Conservation (phyloP, 257 asterid genomes). For the Jacaranda mimosifolia region DNA sequence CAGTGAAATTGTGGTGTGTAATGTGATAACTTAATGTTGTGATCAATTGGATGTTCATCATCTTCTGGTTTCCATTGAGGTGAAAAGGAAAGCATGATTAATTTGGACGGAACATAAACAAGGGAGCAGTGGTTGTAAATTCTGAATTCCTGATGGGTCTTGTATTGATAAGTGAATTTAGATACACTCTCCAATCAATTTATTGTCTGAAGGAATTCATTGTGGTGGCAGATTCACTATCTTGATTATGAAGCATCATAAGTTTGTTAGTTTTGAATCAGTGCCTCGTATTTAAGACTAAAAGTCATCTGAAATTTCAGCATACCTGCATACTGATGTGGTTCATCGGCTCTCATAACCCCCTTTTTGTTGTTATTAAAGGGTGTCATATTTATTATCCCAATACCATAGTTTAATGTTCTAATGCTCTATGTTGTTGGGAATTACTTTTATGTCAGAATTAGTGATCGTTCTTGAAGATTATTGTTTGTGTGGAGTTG, state of each 20-base stretch:
- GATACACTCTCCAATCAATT: too few relatives aligned
- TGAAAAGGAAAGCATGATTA: background rate
- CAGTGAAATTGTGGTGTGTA: background rate
- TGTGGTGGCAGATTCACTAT: background rate
- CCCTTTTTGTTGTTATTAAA: background rate
- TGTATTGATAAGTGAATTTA: too few relatives aligned
- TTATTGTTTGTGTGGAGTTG: background rate
- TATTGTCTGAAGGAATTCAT: too few relatives aligned
- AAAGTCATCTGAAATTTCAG: background rate
- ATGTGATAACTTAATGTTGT: background rate
- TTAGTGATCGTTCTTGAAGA: background rate
- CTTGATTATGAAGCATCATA: background rate
- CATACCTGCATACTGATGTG: background rate
- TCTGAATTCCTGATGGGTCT: too few relatives aligned
- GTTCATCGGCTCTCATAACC: background rate
- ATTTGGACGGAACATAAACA: too few relatives aligned
- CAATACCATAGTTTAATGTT: slow-evolving; percentile 3
- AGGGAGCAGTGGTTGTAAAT: too few relatives aligned
- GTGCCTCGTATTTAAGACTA: too few relatives aligned
- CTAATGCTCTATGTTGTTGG: background rate
- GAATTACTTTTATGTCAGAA: background rate
- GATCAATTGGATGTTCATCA: background rate
- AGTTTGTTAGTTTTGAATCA: background rate
- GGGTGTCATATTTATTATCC: background rate
- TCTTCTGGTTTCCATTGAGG: background rate